Percentiles rank a stretch among this genome's conserved stretches.
Conservation (phyloP, 345 rosid species). For the Iberis pinnata region DNA sequence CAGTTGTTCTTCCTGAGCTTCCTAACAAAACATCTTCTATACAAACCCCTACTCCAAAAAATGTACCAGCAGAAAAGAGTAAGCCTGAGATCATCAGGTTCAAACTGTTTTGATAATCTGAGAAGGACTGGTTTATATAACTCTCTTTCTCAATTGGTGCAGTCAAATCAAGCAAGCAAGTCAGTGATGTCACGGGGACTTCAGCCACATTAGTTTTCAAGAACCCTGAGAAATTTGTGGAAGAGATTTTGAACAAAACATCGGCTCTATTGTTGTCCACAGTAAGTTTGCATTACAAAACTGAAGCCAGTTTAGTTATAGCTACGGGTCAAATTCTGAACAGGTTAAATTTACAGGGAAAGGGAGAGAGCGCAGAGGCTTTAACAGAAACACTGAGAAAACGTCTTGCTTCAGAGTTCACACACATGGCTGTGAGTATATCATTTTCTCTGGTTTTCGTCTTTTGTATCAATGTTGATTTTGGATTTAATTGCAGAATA, state of each 20-base stretch:
- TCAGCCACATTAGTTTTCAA: constrained; percentile 30
- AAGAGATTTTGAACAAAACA: constrained; percentile 56
- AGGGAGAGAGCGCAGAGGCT: constrained; percentile 34
- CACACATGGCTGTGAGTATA: constrained; percentile 54
- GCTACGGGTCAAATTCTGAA: not conserved
- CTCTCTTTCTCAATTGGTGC: constrained; percentile 18
- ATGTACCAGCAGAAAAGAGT: constrained; percentile 27
- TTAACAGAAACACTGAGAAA: constrained; percentile 44
- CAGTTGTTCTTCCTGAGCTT: constrained; percentile 46
- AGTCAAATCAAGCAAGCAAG: constrained; percentile 50
- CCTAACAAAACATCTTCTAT: constrained; percentile 31
- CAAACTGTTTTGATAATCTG: not conserved
- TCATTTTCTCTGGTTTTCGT: not conserved
- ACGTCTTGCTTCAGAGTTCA: constrained; percentile 50
- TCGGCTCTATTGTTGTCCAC: constrained; percentile 51
- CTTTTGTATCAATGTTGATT: constrained; percentile 7
- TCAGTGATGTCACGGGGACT: constrained; percentile 28
- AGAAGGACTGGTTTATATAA: not conserved
- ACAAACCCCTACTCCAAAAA: constrained; percentile 32
- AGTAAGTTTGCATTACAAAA: constrained; percentile 29
- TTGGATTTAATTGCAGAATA: constrained; percentile 41
- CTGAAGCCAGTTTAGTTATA: not conserved
- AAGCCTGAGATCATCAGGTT: constrained; percentile 25
- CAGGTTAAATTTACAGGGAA: constrained; percentile 35
- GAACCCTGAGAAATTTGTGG: constrained; percentile 53